Evolutionary conservation across 495 filamentous ascomycete genomes (phyloP), one percentile per base, ranked within the genome.

Genomic region (Podospora anserina): DNA sequence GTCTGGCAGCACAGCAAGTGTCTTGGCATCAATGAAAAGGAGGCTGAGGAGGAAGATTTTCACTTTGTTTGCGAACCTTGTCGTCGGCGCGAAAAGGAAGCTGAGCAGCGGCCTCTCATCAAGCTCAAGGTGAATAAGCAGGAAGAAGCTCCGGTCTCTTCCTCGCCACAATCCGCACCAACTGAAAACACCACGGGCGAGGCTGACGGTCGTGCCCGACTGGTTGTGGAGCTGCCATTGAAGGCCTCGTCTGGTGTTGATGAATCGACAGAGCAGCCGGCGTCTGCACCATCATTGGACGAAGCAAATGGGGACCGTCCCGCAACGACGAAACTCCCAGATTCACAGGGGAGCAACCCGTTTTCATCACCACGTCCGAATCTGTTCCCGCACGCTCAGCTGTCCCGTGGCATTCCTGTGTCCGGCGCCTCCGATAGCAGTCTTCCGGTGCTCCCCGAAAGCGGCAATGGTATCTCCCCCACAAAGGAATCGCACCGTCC

Each of bases 1-100:
- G 89, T 96, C 20, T 99, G 95, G 95, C 94, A 97, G 75, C 95
- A 97, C 73, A 94, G 91, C 82, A 90, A 89, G 61, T 99, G 95
- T 74, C 87, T 97, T 62, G 91, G 88, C 34, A 91, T 98, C 67
- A 84, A 83, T 13, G 85, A 92, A 67, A 82, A 84, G 59, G 90
- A 92, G 66, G 94, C 92, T 5, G 92, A 97, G 64, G 82, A 88
- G 59, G 91, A 94, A 15, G 90, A 96, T 71, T 97, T 97, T 75
- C 89, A 92, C 65, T 97, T 97, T 76, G 81, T 97, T 63, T 99
- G 95, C 80, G 82, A 82, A 26, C 86, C 88, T 61, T 99, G 95
- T 59, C 88, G 87, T 55, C 88, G 86, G 66, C 73, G 68, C 15
- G 76, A 82, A 71, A 71, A 73, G 49, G 69, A 82, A 61, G 76